A percentile compares a stretch with the other conserved stretches of the same genome.
These are phyloP conservation scores for Forsythia viridissima DNA, from an alignment of 257 asterid species.

Conservation along the genomic window DNA sequence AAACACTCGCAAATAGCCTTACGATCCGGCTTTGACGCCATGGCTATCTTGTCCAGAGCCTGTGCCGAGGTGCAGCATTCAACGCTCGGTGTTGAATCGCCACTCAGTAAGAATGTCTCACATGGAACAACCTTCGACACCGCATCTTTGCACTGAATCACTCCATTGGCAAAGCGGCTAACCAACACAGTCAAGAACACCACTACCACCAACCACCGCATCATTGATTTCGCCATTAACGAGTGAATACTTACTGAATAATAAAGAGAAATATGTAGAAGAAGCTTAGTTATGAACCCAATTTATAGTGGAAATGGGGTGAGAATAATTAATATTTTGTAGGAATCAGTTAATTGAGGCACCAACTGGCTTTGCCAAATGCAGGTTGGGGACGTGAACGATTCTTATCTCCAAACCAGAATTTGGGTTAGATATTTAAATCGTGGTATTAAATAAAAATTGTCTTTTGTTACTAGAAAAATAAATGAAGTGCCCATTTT, in stretches of 20 bases:
- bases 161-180: conserved; percentile 12
- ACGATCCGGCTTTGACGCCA: conserved; percentile 29
- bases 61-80: conserved; percentile 32
- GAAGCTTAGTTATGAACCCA: background rate
- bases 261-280: background rate
- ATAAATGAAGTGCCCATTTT: too few relatives aligned
- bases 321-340: background rate
- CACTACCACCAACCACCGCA: background rate
- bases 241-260: background rate
- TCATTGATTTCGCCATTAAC: background rate
- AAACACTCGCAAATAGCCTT: conserved; percentile 37
- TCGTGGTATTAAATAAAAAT: too few relatives aligned
- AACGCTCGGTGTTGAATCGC: conserved; percentile 29
- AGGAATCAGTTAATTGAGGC: background rate
- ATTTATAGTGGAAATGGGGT: background rate
- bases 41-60: conserved; percentile 26
- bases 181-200: conserved; percentile 11
- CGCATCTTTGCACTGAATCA: conserved; percentile 33
- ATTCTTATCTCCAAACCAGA: too few relatives aligned
- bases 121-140: conserved; percentile 38
- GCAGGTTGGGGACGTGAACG: background rate
- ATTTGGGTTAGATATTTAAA: too few relatives aligned
- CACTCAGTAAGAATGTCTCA: conserved; percentile 34
- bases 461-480: too few relatives aligned
- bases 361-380: background rate